A percentile compares a stretch with the other conserved stretches of the same genome.
These are phyloP conservation scores for Viola odorata DNA, from an alignment of 345 rosid species.

Conservation along the genomic window DNA sequence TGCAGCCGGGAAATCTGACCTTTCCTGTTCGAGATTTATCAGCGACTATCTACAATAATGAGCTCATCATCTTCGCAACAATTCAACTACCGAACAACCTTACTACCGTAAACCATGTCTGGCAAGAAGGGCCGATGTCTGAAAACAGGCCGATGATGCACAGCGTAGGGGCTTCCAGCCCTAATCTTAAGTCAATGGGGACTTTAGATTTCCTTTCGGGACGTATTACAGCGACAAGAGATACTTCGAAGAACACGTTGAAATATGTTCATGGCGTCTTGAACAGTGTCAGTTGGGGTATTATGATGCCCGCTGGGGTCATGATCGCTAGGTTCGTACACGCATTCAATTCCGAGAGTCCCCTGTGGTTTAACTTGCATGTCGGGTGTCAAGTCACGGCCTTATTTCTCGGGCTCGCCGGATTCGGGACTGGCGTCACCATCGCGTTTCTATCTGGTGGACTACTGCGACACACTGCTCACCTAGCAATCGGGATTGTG, in stretches of 20 bases:
- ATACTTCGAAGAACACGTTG: neutral
- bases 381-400: constrained; percentile 23
- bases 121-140: neutral
- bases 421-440: constrained; percentile 27
- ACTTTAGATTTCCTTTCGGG: neutral
- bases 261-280: constrained; percentile 23
- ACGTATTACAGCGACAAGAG: neutral
- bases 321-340: constrained; percentile 28
- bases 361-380: constrained; percentile 34
- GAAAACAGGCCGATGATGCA: constrained; percentile 1
- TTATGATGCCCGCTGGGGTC: constrained; percentile 27
- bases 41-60: neutral
- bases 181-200: neutral
- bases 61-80: neutral
- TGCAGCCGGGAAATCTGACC: neutral
- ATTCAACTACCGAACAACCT: neutral
- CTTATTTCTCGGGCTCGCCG: constrained; percentile 11
- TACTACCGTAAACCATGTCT: neutral
- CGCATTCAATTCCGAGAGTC: constrained; percentile 25
- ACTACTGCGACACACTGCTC: constrained; percentile 1
- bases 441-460: constrained; percentile 8
- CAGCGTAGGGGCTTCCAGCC: neutral
- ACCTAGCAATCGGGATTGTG: constrained; percentile 23
- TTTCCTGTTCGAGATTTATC: neutral
- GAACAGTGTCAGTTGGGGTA: constrained; percentile 35